phyloP scores from a whole-genome alignment of 495 filamentous ascomycete species.

The Oleoguttula mirabilis region DNA sequence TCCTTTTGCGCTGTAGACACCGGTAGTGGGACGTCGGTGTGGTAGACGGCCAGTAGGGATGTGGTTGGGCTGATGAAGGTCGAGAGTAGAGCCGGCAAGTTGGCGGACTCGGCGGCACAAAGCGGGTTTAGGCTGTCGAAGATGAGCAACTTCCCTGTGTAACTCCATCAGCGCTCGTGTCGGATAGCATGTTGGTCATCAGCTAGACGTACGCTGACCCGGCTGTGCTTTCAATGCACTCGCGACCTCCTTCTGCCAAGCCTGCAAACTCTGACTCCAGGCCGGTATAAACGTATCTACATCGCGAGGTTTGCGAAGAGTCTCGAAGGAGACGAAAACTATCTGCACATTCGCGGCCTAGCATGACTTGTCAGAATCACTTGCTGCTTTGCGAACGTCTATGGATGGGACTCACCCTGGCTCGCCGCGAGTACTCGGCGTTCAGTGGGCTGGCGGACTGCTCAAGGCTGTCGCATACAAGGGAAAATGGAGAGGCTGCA shows the following conservation, averaged over 20 bases:
- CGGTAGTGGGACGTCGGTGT: constrained; percentile 46
- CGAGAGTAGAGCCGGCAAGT: constrained; percentile 43
- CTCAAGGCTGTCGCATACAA: constrained; percentile 75
- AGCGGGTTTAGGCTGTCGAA: constrained; percentile 52
- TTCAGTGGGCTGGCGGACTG: constrained; percentile 63
- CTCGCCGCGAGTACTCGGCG: constrained; percentile 59
- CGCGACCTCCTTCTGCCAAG: constrained; percentile 45
- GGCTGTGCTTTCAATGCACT: constrained; percentile 3
- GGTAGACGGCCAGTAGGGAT: constrained; percentile 53
- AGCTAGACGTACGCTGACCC: constrained; percentile 4
- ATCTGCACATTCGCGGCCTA: constrained; percentile 47
- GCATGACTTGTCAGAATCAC: neutral
- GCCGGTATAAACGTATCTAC: constrained; percentile 54
- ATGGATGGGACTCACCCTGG: constrained; percentile 44
- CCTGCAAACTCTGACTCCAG: constrained; percentile 41
- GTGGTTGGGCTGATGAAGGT: constrained; percentile 37
- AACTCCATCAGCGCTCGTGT: too few species aligned
- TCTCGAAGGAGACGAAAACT: constrained; percentile 69
- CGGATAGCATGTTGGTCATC: too few species aligned
- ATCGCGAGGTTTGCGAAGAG: constrained; percentile 42
- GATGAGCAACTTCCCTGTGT: constrained; percentile 38
- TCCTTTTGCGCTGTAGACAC: constrained; percentile 1
- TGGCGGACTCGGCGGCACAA: constrained; percentile 24
- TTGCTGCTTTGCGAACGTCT: neutral
- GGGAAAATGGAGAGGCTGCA: constrained; percentile 70